Evolutionary conservation across 176 grass and related monocot species (phyloP).

Genomic region (Elymus sibiricus): DNA sequence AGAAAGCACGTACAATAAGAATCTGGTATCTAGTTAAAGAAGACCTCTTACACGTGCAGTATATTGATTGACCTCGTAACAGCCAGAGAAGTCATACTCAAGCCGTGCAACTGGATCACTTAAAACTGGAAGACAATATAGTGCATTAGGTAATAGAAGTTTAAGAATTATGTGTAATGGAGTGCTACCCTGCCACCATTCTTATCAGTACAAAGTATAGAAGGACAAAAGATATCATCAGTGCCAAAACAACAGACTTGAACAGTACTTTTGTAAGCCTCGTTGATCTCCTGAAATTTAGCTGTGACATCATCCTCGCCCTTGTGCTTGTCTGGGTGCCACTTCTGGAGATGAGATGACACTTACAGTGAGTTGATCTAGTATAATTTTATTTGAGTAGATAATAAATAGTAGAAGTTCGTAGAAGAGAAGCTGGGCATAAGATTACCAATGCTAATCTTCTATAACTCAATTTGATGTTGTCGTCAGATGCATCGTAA

Average conservation of each 20-base stretch:
- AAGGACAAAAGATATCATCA: neutral
- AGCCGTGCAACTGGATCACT: conserved; percentile 62
- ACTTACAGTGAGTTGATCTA: neutral
- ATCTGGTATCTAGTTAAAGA: neutral
- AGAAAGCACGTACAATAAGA: neutral
- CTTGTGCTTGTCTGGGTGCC: conserved; percentile 81
- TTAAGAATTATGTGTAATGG: neutral
- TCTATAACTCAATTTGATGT: conserved; percentile 75
- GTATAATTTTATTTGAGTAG: neutral
- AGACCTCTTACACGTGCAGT: conserved; percentile 51
- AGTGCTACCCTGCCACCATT: neutral
- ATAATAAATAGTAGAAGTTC: neutral
- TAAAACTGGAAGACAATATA: conserved; percentile 43
- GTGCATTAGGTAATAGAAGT: neutral
- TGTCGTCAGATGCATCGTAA: conserved; percentile 67
- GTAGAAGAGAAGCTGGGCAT: neutral
- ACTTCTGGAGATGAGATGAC: conserved; percentile 37
- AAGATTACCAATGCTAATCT: conserved; percentile 60
- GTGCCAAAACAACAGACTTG: neutral
- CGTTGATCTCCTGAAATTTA: conserved; percentile 85
- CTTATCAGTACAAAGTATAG: neutral
- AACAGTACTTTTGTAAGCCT: conserved; percentile 62
- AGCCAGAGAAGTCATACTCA: conserved; percentile 64
- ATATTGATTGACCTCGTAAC: conserved; percentile 62
- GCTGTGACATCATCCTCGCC: conserved; percentile 57